Percentiles rank a stretch among this genome's conserved stretches.
Conservation (phyloP, 108 stramenopile genomes). For the Asterionellopsis glacialis region DNA sequence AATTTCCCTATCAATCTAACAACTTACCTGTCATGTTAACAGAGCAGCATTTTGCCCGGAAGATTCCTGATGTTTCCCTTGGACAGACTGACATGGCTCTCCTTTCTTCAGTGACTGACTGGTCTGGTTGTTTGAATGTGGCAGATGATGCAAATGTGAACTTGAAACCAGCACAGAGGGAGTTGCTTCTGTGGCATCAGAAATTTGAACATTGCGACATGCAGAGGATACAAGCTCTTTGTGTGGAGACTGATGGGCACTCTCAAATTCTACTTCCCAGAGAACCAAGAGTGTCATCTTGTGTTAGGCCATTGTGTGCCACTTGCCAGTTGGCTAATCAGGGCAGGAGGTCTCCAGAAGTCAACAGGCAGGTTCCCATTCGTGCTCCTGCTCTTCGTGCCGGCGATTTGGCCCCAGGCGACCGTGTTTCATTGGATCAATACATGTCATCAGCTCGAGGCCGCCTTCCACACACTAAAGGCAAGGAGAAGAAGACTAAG, state of each 20-base stretch:
- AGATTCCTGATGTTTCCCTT: not conserved
- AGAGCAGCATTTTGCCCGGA: not conserved
- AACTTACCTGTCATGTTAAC: conserved; percentile 21
- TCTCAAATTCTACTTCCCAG: too few relatives aligned
- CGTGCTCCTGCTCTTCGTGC: not conserved
- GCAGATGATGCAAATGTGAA: conserved; percentile 20
- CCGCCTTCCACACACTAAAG: conserved; percentile 18
- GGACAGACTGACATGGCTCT: not conserved
- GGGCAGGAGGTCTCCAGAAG: too few relatives aligned
- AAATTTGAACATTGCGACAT: conserved; percentile 24
- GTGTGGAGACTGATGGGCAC: not conserved
- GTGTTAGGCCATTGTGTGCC: conserved; percentile 12
- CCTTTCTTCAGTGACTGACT: not conserved
- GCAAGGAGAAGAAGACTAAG: conserved; percentile 18
- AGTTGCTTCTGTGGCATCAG: conserved; percentile 33
- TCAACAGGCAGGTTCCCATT: not conserved
- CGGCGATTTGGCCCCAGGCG: conserved; percentile 16
- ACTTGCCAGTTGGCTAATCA: conserved; percentile 25
- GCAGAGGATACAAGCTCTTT: not conserved
- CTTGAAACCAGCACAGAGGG: conserved; percentile 19
- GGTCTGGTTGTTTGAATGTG: conserved; percentile 1
- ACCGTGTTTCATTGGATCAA: conserved; percentile 35
- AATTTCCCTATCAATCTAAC: conserved; percentile 13
- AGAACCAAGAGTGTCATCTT: too few relatives aligned
- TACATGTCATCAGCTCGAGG: conserved; percentile 25